Base-by-base conservation (phyloP, 2,329 filamentous ascomycete genomes). In the Atkinsonella hypoxylon region DNA sequence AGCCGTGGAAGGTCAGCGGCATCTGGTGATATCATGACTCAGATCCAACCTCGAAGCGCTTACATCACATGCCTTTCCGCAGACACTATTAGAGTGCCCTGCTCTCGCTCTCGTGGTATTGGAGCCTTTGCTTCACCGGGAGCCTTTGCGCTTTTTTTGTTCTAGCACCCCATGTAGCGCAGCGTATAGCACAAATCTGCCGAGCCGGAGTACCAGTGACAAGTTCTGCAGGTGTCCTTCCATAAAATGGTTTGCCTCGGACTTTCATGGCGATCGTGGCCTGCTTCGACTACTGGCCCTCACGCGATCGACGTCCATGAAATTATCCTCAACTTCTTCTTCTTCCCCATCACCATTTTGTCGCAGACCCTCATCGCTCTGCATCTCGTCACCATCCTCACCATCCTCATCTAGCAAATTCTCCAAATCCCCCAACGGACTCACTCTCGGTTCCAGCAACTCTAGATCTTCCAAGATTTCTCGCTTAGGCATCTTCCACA, bases 401-500 rank as follows among this genome's bases (percentile, higher is more conserved):
- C 79, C 77, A 2, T 77, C 78, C 40, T 81, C 79, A 49, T 81
- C 79, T 45, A 88, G 67, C 57, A 89, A 62, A 55, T 82, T 82
- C 57, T 91, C 87, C 50, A 91, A 74, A 57, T 89, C 88, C 1
- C 85, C 88, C 53, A 97, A 67, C 36, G 89, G 82, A 66, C 90
- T 96, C 36, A 88, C 78, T 56, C 91, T 78, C 47, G 89, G 86
- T 62, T 96, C 91, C 61, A 98, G 62, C 60, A 90, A 68, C 57
- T 95, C 93, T 64, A 95, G 63, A 65, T 98, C 93, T 70, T 98
- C 93, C 56, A 98, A 65, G 48, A 87, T 77, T 56, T 86, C 82
- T 58, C 93, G 76, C 53, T 82, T 82, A 3, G 90, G 87, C 75
- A 98, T 78, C 71, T 95, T 95, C 82, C 89, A 94, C 58, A 98